phyloP scores from a whole-genome alignment of 352 stramenopile species.

The Globisporangium canariense region DNA sequence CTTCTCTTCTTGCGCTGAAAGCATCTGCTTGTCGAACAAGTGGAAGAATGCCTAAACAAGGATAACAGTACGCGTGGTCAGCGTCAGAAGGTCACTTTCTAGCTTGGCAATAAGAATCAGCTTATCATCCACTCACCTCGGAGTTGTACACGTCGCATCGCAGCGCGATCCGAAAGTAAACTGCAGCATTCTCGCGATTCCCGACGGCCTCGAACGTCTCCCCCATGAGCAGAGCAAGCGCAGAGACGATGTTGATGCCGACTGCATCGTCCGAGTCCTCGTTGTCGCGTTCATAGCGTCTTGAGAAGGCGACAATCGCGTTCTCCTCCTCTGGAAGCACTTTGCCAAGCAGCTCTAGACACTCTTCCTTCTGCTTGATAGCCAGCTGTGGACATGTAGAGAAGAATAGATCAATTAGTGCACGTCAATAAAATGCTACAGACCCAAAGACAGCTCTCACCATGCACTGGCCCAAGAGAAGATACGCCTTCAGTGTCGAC shows the following conservation, averaged over 20 bases:
- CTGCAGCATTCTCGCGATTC: slow-evolving; percentile 73
- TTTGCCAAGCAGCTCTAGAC: slow-evolving; percentile 57
- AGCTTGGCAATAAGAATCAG: too few relatives aligned
- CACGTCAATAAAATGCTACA: too few relatives aligned
- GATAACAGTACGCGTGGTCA: neutral
- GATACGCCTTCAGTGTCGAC: slow-evolving; percentile 41
- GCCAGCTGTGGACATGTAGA: slow-evolving; percentile 32
- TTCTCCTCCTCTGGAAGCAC: slow-evolving; percentile 62
- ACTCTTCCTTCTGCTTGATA: slow-evolving; percentile 85
- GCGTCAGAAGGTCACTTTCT: neutral
- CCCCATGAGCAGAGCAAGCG: slow-evolving; percentile 75
- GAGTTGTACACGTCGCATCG: slow-evolving; percentile 81
- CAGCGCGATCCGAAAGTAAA: slow-evolving; percentile 76
- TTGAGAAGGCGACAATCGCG: slow-evolving; percentile 50
- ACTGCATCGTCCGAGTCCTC: slow-evolving; percentile 16
- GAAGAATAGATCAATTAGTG: neutral
- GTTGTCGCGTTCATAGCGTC: slow-evolving; percentile 29
- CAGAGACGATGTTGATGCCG: slow-evolving; percentile 75
- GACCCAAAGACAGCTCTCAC: slow-evolving; percentile 19
- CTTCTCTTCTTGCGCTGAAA: slow-evolving; percentile 63
- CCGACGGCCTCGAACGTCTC: slow-evolving; percentile 82
- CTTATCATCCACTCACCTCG: slow-evolving; percentile 25
- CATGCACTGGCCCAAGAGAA: slow-evolving; percentile 75
- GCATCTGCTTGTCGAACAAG: slow-evolving; percentile 85
- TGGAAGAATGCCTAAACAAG: slow-evolving; percentile 67